Percentiles rank a stretch among this genome's conserved stretches.
These are phyloP conservation scores for Quercus mongolica DNA, from an alignment of 306 rosid species.

Conservation along the genomic window DNA sequence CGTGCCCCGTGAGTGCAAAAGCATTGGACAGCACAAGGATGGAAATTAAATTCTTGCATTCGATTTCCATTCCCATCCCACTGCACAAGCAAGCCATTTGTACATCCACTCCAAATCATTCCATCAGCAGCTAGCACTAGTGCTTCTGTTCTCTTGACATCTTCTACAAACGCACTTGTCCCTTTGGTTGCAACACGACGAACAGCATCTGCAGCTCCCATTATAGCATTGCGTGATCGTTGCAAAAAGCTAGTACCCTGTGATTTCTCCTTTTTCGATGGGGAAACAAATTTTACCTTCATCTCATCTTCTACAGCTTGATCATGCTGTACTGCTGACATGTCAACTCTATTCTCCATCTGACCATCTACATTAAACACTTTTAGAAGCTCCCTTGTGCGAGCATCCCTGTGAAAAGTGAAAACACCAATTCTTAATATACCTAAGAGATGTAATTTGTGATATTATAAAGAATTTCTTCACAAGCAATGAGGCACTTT, in stretches of 20 bases:
- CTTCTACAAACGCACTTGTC: conserved; percentile 90
- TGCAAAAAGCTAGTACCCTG: conserved; percentile 74
- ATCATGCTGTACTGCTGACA: conserved; percentile 73
- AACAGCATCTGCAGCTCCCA: conserved; percentile 99
- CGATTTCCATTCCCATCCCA: conserved; percentile 93
- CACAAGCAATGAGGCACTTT: not conserved
- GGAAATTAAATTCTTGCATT: conserved; percentile 73
- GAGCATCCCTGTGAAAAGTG: conserved; percentile 75
- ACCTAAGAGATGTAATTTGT: not conserved
- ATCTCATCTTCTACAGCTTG: conserved; percentile 79
- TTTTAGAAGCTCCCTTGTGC: conserved; percentile 81
- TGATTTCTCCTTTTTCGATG: conserved; percentile 84
- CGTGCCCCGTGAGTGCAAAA: conserved; percentile 74
- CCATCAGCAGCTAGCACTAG: conserved; percentile 70
- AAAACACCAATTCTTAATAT: conserved; percentile 14
- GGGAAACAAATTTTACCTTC: conserved; percentile 73
- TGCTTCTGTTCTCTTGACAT: conserved; percentile 79
- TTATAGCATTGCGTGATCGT: conserved; percentile 83
- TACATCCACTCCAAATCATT: conserved; percentile 92
- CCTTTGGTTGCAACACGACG: conserved; percentile 95
- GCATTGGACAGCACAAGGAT: conserved; percentile 76
- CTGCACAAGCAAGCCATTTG: conserved; percentile 86
- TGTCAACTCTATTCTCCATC: conserved; percentile 78
- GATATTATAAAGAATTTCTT: not conserved
- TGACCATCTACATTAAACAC: conserved; percentile 92